A percentile compares a stretch with the other conserved stretches of the same genome.
Conservation (phyloP, 2,329 filamentous ascomycete species). For the Aspergillus neotritici region DNA sequence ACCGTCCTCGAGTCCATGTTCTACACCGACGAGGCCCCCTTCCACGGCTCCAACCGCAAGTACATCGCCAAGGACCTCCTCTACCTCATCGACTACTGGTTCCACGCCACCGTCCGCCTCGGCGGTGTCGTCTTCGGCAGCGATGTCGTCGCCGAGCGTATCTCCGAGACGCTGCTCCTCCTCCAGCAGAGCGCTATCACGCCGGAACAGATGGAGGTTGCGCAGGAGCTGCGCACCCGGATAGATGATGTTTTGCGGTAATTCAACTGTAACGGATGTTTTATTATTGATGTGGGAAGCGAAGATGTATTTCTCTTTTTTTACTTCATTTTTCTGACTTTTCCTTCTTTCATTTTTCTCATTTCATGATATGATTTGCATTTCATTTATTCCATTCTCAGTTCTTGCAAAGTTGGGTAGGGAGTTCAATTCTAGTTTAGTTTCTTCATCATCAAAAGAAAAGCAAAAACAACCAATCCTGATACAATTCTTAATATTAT, state of each 20-base stretch:
- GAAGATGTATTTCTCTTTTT: not conserved
- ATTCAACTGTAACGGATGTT: slow-evolving; percentile 4
- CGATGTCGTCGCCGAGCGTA: slow-evolving; percentile 50
- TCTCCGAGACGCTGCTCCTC: slow-evolving; percentile 42
- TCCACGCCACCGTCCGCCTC: slow-evolving; percentile 49
- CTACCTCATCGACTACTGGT: slow-evolving; percentile 58
- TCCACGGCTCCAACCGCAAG: slow-evolving; percentile 52
- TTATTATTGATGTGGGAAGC: not conserved
- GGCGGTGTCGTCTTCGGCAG: slow-evolving; percentile 56
- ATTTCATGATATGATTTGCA: not conserved
- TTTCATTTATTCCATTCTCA: not conserved
- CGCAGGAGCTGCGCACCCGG: slow-evolving; percentile 37
- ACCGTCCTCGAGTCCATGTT: slow-evolving; percentile 60
- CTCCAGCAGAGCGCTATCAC: slow-evolving; percentile 43
- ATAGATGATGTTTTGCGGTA: slow-evolving; percentile 39
- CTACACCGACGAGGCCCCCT: slow-evolving; percentile 62
- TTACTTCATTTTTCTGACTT: not conserved
- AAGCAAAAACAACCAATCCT: too few relatives aligned
- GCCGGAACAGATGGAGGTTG: slow-evolving; percentile 33
- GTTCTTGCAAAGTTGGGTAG: too few relatives aligned
- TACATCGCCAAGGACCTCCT: slow-evolving; percentile 58
- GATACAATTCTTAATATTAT: too few relatives aligned
- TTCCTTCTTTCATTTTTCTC: not conserved
- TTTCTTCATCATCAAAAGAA: too few relatives aligned
- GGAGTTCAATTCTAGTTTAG: too few relatives aligned